Percentiles rank a stretch among this genome's conserved stretches.
These are phyloP conservation scores for Penicillium vulpinum DNA, from an alignment of 2,329 filamentous ascomycete species.

Conservation along the genomic window DNA sequence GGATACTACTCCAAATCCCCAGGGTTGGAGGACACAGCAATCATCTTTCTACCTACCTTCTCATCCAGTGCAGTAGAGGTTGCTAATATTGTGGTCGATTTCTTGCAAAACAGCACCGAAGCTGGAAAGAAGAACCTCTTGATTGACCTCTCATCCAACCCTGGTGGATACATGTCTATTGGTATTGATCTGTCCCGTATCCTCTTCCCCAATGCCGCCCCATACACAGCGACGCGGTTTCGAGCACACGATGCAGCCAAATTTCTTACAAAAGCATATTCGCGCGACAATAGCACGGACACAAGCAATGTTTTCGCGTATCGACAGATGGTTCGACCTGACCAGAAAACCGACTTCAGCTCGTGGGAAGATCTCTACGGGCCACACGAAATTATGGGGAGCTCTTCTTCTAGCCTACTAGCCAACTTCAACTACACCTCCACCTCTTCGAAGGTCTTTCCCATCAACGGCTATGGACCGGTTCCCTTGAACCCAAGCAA, in stretches of 20 bases:
- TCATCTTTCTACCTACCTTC: constrained; percentile 42
- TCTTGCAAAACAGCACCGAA: constrained; percentile 27
- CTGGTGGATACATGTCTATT: constrained; percentile 54
- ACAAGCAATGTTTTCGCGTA: constrained; percentile 24
- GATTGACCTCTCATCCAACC: constrained; percentile 63
- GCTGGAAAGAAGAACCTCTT: constrained; percentile 61
- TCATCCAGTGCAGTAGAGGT: constrained; percentile 20
- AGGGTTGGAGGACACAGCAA: constrained; percentile 46
- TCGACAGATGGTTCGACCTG: constrained; percentile 25
- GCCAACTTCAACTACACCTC: constrained; percentile 30
- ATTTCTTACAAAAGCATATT: constrained; percentile 34
- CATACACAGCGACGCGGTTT: constrained; percentile 50
- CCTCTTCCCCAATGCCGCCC: constrained; percentile 51
- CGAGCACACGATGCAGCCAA: constrained; percentile 47
- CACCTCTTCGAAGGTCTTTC: constrained; percentile 18
- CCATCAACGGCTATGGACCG: constrained; percentile 29
- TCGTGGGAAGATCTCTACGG: constrained; percentile 49
- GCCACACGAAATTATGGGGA: constrained; percentile 27
- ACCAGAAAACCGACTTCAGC: constrained; percentile 37
- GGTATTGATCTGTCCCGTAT: constrained; percentile 56
- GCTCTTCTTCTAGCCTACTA: constrained; percentile 24
- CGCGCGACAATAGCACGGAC: constrained; percentile 14
- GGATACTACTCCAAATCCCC: constrained; percentile 49
- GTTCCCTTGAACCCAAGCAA: constrained; percentile 19
- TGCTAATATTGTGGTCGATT: constrained; percentile 22